These are phyloP conservation scores for Picea sitchensis DNA, from an alignment of 75 land plant genomes.

Conservation along the genomic window DNA sequence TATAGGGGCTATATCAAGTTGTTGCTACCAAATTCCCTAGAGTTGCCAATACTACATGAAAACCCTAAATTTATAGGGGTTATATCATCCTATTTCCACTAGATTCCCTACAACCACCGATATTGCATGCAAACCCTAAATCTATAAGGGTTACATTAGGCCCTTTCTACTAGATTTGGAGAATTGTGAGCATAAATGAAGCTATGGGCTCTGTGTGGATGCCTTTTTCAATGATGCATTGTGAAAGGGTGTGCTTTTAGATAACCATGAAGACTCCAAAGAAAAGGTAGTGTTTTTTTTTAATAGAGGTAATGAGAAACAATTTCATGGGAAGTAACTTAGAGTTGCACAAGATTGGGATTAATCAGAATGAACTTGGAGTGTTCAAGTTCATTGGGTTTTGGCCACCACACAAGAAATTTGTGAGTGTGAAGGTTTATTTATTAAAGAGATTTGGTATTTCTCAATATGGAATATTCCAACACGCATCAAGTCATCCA, in stretches of 20 bases:
- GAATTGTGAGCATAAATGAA: background rate
- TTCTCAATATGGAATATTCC: conserved; percentile 21
- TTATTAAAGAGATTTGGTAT: conserved; percentile 56
- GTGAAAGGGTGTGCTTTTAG: conserved; percentile 88
- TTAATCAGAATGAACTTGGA: conserved; percentile 53
- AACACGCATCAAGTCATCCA: too few relatives aligned
- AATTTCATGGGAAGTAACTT: conserved; percentile 18
- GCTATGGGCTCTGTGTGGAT: conserved; percentile 76
- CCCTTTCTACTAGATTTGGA: conserved; percentile 43
- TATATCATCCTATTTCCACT: too few relatives aligned
- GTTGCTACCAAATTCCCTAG: too few relatives aligned
- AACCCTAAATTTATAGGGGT: too few relatives aligned
- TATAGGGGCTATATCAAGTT: too few relatives aligned
- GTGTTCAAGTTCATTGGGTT: conserved; percentile 44
- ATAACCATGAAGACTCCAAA: conserved; percentile 21
- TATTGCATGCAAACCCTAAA: too few relatives aligned
- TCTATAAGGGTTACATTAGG: conserved; percentile 39
- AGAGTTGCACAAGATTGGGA: conserved; percentile 73
- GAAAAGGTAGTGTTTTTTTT: too few relatives aligned
- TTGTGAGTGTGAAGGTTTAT: conserved; percentile 15
- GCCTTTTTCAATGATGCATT: conserved; percentile 55
- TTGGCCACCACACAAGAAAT: conserved; percentile 33
- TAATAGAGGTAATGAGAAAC: too few relatives aligned
- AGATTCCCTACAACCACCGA: too few relatives aligned
- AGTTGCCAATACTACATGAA: too few relatives aligned